Base-by-base conservation (phyloP, 1,284 basidiomycete genomes). In the Veloporphyrellus conicus region DNA sequence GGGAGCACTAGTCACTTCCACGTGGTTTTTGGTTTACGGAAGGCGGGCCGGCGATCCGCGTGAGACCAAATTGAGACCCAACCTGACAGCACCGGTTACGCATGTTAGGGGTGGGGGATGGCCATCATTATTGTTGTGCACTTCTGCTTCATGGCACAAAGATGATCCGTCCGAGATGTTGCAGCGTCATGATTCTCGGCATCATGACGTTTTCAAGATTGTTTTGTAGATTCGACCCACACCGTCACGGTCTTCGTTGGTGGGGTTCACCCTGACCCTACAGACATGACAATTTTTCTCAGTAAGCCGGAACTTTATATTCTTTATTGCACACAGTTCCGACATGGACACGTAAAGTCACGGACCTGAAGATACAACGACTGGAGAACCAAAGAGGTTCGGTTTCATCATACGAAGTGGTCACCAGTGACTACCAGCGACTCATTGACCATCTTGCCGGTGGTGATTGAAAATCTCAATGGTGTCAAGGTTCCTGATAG, bases 391-490 rank as follows among this genome's bases (percentile, higher is more conserved):
- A 4, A 82, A 77, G 58, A 96, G 96, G 0, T 99, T 99, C 65
- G 94, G 84, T 4, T 99, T 98, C 71, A 73, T 99, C 53, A 98
- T 99, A 98, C 68, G 91, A 96, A 70, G 93, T n/a, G n/a, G n/a
- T n/a, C n/a, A n/a, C n/a, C n/a, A n/a, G n/a, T n/a, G n/a, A n/a
- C n/a, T n/a, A 99, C 71, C 96, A 99, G 70, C 80, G 92, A n/a
- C n/a, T n/a, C n/a, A 39, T 94, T 90, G 48, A 99, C 96, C 4
- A 71, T 98, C 43, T 77, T 99, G 32, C 95, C 96, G n/a, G n/a
- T n/a, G n/a, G n/a, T n/a, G 6, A 95, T 99, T 54, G 96, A 99
- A 72, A 99, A 99, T 71, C 79, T 99, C 68, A 98, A 97, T 63
- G 96, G 96, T 28, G 88, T 93, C 34, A 82, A 84, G 55, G 87